A percentile compares a stretch with the other conserved stretches of the same genome.
Evolutionary conservation across 352 stramenopile genomes (phyloP).

Genomic region (Phytophthora parvispora): DNA sequence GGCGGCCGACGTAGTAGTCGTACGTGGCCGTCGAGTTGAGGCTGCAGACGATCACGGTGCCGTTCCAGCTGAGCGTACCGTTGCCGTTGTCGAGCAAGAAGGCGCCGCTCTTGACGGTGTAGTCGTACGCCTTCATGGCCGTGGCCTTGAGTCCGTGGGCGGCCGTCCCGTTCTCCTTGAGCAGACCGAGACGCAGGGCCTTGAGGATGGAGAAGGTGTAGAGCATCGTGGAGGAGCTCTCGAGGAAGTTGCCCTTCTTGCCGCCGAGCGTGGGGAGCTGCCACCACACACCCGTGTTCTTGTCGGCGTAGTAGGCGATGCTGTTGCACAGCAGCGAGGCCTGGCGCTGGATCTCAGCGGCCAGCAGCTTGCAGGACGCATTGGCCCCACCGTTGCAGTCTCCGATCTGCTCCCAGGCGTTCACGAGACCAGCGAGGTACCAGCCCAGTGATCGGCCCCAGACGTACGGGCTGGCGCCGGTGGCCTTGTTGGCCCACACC

Average conservation of each 20-base stretch:
- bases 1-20: conserved; percentile 35
- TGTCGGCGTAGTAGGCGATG: conserved; percentile 26
- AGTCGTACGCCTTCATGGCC: conserved; percentile 29
- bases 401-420: conserved; percentile 28
- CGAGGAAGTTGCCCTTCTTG: conserved; percentile 36
- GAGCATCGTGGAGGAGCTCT: conserved; percentile 43
- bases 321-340: conserved; percentile 22
- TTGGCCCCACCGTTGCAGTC: conserved; percentile 17
- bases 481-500: conserved; percentile 34
- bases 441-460: conserved; percentile 35
- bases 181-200: conserved; percentile 31
- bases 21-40: conserved; percentile 39
- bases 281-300: conserved; percentile 31
- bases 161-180: conserved; percentile 13
- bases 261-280: conserved; percentile 32
- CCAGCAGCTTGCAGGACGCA: conserved; percentile 10
- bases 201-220: conserved; percentile 45
- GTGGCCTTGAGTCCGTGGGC: conserved; percentile 1
- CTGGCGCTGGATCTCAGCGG: conserved; percentile 21
- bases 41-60: conserved; percentile 34
- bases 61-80: conserved; percentile 32
- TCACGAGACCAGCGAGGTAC: conserved; percentile 37
- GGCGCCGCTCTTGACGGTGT: conserved; percentile 23
- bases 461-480: conserved; percentile 29
- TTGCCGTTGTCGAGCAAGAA: conserved; percentile 31